Percentiles rank a stretch among this genome's conserved stretches.
These are phyloP conservation scores for Strigomonas oncopelti DNA, from an alignment of 208 protist genomes.

Conservation along the genomic window DNA sequence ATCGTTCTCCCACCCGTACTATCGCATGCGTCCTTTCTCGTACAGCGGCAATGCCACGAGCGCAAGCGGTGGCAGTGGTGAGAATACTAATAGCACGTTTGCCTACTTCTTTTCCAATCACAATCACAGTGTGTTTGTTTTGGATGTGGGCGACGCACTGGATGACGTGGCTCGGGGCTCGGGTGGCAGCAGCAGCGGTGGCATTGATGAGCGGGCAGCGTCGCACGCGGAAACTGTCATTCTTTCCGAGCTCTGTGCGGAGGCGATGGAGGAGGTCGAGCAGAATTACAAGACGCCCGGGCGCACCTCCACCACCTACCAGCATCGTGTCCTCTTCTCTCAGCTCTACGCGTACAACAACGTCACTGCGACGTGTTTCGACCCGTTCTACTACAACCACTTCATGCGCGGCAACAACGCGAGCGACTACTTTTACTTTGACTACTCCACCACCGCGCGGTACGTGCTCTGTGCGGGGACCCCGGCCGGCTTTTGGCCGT, in stretches of 20 bases:
- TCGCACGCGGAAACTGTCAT: neutral
- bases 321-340: neutral
- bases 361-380: neutral
- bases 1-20: neutral
- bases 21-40: neutral
- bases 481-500: neutral
- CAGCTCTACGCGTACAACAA: neutral
- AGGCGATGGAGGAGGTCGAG: neutral
- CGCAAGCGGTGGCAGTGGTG: neutral
- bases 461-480: neutral
- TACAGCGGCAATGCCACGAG: neutral
- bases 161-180: no score
- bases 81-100: neutral
- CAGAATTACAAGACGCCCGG: neutral
- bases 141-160: neutral
- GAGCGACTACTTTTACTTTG: neutral
- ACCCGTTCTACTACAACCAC: neutral
- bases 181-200: no score
- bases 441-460: neutral
- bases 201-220: no score
- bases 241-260: neutral
- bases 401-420: neutral
- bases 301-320: neutral
- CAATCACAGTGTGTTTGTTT: neutral
- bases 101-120: neutral